Base-by-base conservation (phyloP, 2,329 filamentous ascomycete species). In the Aspergillus sp. region DNA sequence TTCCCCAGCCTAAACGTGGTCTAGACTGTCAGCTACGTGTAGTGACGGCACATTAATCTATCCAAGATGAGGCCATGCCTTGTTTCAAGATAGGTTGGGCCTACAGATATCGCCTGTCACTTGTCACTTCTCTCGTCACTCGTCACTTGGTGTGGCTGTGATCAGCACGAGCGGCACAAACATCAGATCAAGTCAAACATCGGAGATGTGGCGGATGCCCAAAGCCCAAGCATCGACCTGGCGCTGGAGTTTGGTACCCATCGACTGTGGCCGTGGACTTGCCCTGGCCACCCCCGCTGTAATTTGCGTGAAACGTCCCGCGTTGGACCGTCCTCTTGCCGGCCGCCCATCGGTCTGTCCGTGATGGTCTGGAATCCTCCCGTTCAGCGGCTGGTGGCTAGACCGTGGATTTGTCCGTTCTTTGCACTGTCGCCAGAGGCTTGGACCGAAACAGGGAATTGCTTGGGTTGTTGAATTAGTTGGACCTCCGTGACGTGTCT, bases 281-380 rank as follows among this genome's bases (percentile, higher is more conserved):
- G 7, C 22, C 7, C 22, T 30, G 26, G 10, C 26, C 26, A 30
- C 26, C 26, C 20, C 22, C 19, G 19, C n/a, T 20, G 24, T 24
- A 19, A 55, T 55, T 55, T 50, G 56, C 46, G 51, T 50, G 52
- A 59, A 53, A 57, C 54, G 47, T 59, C 54, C 54, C 56, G 54
- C 50, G 54, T 52, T 52, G 35, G 50, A 51, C 45, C 45, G 48
- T 32, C 9, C 26, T 30, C 26, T 44, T 44, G 47, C 43, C 44
- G 43, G 40, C 32, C 30, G 14, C 38, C 26, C 26, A 30, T 38
- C 26, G 43, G 46, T 50, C 33, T 45, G 52, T 35, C 52, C 46
- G 49, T 44, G 19, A 41, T 24, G 41, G 35, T 33, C 32, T 32
- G 30, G 16, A 47, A 14, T 32, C 45, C 5, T 42, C 16, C 40